Evolutionary conservation across 1,139 yeast genomes (phyloP), one percentile per base, ranked within the genome.

Genomic region (Suhomyces wounanorum): DNA sequence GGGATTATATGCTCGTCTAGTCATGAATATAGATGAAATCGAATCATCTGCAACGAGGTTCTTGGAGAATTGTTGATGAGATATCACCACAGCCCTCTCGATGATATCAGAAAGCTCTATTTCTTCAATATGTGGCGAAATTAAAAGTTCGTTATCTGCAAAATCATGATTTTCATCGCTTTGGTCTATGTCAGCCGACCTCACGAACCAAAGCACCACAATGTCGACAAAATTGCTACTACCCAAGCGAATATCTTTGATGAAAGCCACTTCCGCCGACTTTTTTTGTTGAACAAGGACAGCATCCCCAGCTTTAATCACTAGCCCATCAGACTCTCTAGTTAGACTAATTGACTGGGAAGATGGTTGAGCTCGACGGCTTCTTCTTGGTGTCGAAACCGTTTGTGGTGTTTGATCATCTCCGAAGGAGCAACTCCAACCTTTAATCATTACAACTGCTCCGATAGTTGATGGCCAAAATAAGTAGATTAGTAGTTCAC

Each of bases 181-280:
- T 14, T 40, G 18, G 8, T 40, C 42, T 13, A 26, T 17, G n/a
- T 25, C 18, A 11, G 13, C 8, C 13, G 57, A 51, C 37, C 65
- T 55, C 5, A 66, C 56, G 50, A 78, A 75, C 73, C 78, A 73
- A 17, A 69, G 47, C 11, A 71, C 78, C 28, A 60, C 56, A 3
- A 80, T 52, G 25, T 75, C 81, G 3, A 79, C 55, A 51, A 68
- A 75, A 33, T 62, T 63, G 38, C 68, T 69, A 25, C 66, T 67
- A 0, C 80, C 83, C 52, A 75, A 70, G 36, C 58, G 51, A 25
- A 80, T 73, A 23, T 77, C 80, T 42, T 69, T 68, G 26, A 80
- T 67, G 14, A 78, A 55, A 0, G 70, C 81, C n/a, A 73, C 52
- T 33, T 66, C 72, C 48, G 48, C 51, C 56, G 48, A 26, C 11